Evolutionary conservation across 225 moss, liverwort and hornwort species (phyloP).

Genomic region (Marchantia polymorpha): DNA sequence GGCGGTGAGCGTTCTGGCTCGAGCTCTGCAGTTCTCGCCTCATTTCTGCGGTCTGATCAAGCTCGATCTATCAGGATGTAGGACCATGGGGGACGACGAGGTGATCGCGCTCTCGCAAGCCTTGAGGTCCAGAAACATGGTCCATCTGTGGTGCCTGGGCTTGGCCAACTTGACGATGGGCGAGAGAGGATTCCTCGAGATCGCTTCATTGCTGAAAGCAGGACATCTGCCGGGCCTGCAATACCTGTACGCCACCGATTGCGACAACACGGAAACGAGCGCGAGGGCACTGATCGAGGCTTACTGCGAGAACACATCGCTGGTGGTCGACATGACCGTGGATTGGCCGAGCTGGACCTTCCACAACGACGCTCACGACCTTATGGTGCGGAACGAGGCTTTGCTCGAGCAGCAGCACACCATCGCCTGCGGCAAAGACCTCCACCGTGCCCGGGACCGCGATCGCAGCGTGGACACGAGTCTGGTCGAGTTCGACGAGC

Average conservation of each 20-base stretch:
- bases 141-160: conserved; percentile 12
- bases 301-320: background rate
- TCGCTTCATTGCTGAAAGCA: conserved; percentile 11
- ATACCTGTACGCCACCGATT: conserved; percentile 10
- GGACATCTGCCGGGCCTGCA: conserved; percentile 16
- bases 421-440: background rate
- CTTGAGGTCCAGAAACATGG: background rate
- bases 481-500: background rate
- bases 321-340: conserved; percentile 10
- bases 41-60: conserved; percentile 1
- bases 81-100: conserved; percentile 17
- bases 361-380: background rate
- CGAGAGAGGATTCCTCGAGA: conserved; percentile 15
- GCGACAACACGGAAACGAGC: conserved; percentile 6
- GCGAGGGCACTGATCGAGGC: conserved; percentile 18
- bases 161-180: conserved; percentile 2
- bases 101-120: conserved; percentile 1
- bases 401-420: background rate
- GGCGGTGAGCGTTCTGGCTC: conserved; percentile 2
- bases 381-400: conserved; percentile 10
- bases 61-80: conserved; percentile 15
- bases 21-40: conserved; percentile 3
- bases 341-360: conserved; percentile 11
- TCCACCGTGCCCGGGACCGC: too few species aligned
- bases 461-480: background rate